Evolutionary conservation across 768 basidiomycete species (phyloP).

Genomic region (Gloeopeniophorella convolvens): DNA sequence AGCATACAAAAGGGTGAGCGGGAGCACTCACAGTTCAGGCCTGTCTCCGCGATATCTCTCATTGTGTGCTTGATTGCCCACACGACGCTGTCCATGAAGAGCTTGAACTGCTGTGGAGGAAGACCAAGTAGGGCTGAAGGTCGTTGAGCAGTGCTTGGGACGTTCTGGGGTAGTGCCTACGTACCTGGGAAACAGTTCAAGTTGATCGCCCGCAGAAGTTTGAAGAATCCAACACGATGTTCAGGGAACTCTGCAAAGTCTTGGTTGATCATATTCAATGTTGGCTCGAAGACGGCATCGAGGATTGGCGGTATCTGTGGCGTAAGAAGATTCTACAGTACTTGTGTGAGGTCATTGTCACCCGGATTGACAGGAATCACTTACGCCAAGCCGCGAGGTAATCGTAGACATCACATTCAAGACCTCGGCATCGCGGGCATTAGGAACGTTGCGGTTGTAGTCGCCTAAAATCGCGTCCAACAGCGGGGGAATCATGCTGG

Average conservation of each 20-base stretch:
- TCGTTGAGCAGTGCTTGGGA: neutral
- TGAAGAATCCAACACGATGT: constrained; percentile 96
- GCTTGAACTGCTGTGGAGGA: constrained; percentile 90
- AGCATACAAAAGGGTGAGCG: constrained; percentile 1
- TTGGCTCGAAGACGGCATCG: constrained; percentile 96
- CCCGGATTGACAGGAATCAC: constrained; percentile 27
- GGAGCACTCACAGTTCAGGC: constrained; percentile 56
- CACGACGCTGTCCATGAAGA: constrained; percentile 96
- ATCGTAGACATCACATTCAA: constrained; percentile 97
- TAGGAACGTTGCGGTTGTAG: constrained; percentile 89
- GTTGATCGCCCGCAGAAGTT: constrained; percentile 88
- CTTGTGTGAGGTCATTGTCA: constrained; percentile 15
- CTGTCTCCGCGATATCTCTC: constrained; percentile 95
- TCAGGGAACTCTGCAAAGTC: constrained; percentile 99
- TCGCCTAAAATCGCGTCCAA: constrained; percentile 97
- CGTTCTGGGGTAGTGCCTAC: constrained; percentile 18
- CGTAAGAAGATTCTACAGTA: constrained; percentile 65
- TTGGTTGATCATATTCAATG: constrained; percentile 98
- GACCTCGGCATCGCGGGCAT: constrained; percentile 93
- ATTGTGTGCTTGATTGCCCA: constrained; percentile 99
- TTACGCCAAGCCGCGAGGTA: constrained; percentile 78
- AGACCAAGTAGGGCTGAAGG: constrained; percentile 71
- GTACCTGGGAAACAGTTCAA: constrained; percentile 91
- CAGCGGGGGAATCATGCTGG: constrained; percentile 87
- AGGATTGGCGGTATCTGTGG: constrained; percentile 93